Evolutionary conservation across 2,329 filamentous ascomycete genomes (phyloP).

Genomic region (Hymenotorrendiella dingleyae): DNA sequence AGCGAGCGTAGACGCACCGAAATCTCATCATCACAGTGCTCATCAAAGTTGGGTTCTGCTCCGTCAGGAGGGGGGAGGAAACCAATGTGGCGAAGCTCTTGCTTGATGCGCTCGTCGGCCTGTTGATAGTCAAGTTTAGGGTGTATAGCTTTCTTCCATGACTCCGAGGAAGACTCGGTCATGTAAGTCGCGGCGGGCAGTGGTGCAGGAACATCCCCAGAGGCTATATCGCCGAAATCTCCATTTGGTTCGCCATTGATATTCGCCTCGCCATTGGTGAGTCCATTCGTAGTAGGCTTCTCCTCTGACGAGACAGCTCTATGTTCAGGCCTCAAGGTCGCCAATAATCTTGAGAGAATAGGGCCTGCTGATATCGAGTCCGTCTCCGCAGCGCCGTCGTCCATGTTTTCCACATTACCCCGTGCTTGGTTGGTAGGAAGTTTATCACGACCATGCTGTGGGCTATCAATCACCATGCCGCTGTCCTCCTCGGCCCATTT

Average conservation of each 20-base stretch:
- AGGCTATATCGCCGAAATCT: constrained; percentile 22
- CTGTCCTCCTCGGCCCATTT: constrained; percentile 91
- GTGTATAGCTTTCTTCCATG: constrained; percentile 72
- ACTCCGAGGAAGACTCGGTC: constrained; percentile 66
- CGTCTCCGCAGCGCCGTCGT: constrained; percentile 79
- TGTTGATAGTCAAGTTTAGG: constrained; percentile 76
- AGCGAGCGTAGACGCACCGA: constrained; percentile 81
- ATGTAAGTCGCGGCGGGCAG: constrained; percentile 70
- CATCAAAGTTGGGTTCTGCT: constrained; percentile 78
- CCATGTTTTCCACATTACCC: constrained; percentile 79
- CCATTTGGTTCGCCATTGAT: constrained; percentile 40
- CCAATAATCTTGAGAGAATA: constrained; percentile 73
- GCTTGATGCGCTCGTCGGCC: constrained; percentile 84
- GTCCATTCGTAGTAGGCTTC: constrained; percentile 47
- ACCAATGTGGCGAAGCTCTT: constrained; percentile 85
- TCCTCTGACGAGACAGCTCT: constrained; percentile 51
- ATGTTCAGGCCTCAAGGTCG: constrained; percentile 73
- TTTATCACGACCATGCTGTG: constrained; percentile 55
- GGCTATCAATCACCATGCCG: constrained; percentile 64
- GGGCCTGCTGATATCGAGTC: constrained; percentile 87
- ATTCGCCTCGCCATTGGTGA: constrained; percentile 41
- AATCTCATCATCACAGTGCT: constrained; percentile 89
- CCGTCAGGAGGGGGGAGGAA: constrained; percentile 66
- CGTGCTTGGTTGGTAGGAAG: constrained; percentile 75
- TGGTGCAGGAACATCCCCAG: constrained; percentile 27